Base-by-base conservation (phyloP, 2,329 filamentous ascomycete genomes). In the Xylaria sp. region DNA sequence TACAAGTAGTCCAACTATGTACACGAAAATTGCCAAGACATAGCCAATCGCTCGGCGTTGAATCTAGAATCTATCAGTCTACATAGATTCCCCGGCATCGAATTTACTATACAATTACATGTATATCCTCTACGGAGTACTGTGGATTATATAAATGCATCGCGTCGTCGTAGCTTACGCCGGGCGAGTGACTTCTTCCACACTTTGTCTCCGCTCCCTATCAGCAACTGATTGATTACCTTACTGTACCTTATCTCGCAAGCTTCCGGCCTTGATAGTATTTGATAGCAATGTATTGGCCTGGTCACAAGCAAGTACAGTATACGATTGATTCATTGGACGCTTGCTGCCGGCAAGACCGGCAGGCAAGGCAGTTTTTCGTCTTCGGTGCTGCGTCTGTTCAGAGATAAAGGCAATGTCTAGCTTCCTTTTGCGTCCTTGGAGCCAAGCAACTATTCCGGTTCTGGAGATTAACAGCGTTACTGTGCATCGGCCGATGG, bases 401-500 rank as follows among this genome's bases (percentile, higher is more conserved):
- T 43, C 13, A 50, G 28, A 65, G 60, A 63, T 65, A 64, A 57
- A 56, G 55, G 52, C 36, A 48, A 30, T 53, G 34, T 34, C 45
- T n/a, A 65, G 58, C 65, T 70, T 63, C 68, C 65, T 57, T 58
- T 70, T 68, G 39, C 53, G 65, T 60, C 39, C 20, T 43, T 10
- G 13, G 18, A 45, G 65, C 58, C 58, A 65, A 64, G 65, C 32
- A 46, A 23, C 59, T 66, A 60, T 45, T 23, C 50, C 46, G 8
- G 34, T 43, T 58, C 41, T 23, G 52, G 45, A 60, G 36, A 32
- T 41, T 18, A 18, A 28, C 41, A 43, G 56, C 58, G 36, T 39
- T 34, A 34, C 25, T 50, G 13, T 58, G 48, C 30, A 55, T 61
- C 34, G 32, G 39, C 25, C 34, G 41, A 60, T 53, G 36, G 52